phyloP scores from a whole-genome alignment of 2,329 filamentous ascomycete genomes.

The Harringtonia lauricola region DNA sequence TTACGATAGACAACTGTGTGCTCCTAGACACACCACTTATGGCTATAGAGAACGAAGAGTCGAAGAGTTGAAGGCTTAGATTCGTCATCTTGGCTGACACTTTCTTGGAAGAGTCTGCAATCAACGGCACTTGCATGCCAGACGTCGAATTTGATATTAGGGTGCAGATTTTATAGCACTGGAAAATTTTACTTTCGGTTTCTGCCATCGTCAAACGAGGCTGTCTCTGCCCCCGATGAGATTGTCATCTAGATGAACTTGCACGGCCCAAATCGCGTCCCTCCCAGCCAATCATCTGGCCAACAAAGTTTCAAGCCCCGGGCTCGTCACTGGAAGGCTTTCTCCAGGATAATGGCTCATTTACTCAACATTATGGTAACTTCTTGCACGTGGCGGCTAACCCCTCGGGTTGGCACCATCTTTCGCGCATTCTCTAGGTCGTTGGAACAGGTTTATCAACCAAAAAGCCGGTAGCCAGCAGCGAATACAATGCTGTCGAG shows the following conservation, averaged over 20 bases:
- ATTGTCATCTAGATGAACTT: constrained; percentile 54
- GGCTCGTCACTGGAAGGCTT: constrained; percentile 54
- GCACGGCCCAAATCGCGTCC: too few species aligned
- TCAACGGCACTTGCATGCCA: constrained; percentile 54
- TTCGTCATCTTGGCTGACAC: background rate
- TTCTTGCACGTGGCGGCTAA: constrained; percentile 53
- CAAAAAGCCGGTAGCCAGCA: constrained; percentile 51
- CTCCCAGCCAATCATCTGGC: background rate
- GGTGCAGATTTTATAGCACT: constrained; percentile 28
- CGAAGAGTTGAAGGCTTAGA: too few species aligned
- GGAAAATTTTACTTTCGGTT: constrained; percentile 56
- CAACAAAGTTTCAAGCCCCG: constrained; percentile 28
- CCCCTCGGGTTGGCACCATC: constrained; percentile 61
- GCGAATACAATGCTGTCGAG: constrained; percentile 55
- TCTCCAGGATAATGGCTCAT: constrained; percentile 67
- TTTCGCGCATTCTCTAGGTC: constrained; percentile 69
- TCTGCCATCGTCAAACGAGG: constrained; percentile 43
- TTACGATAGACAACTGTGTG: too few species aligned
- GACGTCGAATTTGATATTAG: constrained; percentile 59
- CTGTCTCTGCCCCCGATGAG: constrained; percentile 42
- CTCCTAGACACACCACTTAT: too few species aligned
- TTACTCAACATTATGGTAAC: constrained; percentile 61
- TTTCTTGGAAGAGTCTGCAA: constrained; percentile 20
- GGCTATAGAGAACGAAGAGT: too few species aligned
- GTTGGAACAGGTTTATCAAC: constrained; percentile 57